Evolutionary conservation across 805 yeast genomes (phyloP).

Genomic region (fission yeast (Schizosaccharomyces pombe)): ASM294v3 CU329670.1:1437001-1437500

Average conservation of each 20-base stretch:
- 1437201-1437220: neutral
- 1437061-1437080: neutral
- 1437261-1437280: neutral
- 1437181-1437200: neutral
- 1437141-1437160: neutral
- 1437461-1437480: no score
- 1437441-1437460: neutral
- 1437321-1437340: neutral
- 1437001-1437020: constrained; percentile 1
- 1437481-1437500: no score
- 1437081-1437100: neutral
- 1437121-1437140: constrained; percentile 2
- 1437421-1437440: neutral
- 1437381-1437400: neutral
- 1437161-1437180: neutral
- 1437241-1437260: neutral
- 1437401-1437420: neutral
- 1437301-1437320: constrained; percentile 3
- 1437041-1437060: neutral
- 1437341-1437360: neutral
- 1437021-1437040: neutral
- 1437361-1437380: neutral
- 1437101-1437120: neutral
- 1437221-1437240: constrained; percentile 3
- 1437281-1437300: neutral